A percentile compares a stretch with the other conserved stretches of the same genome.
These are phyloP conservation scores for Hypoxylon sp. DNA, from an alignment of 2,329 filamentous ascomycete species.

Conservation along the genomic window DNA sequence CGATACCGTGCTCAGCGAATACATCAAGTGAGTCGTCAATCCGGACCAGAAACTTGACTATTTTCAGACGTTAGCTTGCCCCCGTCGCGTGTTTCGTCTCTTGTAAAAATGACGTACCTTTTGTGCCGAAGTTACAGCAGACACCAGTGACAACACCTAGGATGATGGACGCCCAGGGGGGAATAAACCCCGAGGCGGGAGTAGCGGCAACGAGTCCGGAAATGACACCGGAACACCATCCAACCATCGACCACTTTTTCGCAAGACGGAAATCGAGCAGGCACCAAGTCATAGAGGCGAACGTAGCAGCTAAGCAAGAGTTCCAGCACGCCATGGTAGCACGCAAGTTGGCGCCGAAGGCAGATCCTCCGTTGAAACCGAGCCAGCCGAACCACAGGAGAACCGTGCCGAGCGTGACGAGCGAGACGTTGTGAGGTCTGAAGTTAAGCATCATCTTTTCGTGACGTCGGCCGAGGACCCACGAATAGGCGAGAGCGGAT, in stretches of 20 bases:
- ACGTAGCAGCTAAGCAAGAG: conserved; percentile 92
- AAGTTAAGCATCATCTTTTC: conserved; percentile 99
- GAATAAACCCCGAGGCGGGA: conserved; percentile 77
- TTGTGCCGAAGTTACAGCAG: conserved; percentile 77
- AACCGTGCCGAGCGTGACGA: conserved; percentile 95
- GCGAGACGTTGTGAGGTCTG: conserved; percentile 97
- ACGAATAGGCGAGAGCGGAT: conserved; percentile 93
- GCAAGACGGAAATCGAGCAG: conserved; percentile 95
- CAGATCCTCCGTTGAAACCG: conserved; percentile 96
- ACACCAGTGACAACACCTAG: conserved; percentile 77
- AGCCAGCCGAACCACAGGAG: conserved; percentile 99
- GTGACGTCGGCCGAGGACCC: conserved; percentile 94
- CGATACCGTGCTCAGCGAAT: conserved; percentile 79
- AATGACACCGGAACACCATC: conserved; percentile 80
- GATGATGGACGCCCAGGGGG: conserved; percentile 76
- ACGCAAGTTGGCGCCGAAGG: conserved; percentile 93
- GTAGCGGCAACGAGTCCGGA: conserved; percentile 79
- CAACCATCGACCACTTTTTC: conserved; percentile 89
- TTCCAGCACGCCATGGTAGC: conserved; percentile 99
- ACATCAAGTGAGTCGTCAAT: conserved; percentile 82
- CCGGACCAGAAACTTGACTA: conserved; percentile 72
- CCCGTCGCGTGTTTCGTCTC: neutral
- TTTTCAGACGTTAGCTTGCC: conserved; percentile 32
- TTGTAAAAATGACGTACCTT: conserved; percentile 57
- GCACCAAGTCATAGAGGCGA: conserved; percentile 93